These are phyloP conservation scores for Blastocladiella britannica DNA, from an alignment of 192 early-diverging fungal species.

Conservation along the genomic window DNA sequence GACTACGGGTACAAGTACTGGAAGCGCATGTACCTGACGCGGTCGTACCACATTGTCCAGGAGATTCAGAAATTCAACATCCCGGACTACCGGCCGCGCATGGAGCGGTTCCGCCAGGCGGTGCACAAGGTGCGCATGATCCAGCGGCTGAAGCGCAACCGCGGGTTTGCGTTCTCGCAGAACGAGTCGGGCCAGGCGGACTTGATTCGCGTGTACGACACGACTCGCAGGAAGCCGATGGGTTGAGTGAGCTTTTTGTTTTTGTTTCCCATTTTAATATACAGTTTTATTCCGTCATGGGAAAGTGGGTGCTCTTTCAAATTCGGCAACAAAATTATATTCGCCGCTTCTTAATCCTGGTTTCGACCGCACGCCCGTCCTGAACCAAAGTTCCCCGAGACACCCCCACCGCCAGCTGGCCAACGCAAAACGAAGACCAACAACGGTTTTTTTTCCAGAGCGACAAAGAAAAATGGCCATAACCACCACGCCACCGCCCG, in stretches of 20 bases:
- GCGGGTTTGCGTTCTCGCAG: constrained; percentile 96
- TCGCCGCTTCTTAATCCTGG: too few relatives aligned
- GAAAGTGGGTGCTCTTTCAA: too few relatives aligned
- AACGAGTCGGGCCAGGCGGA: constrained; percentile 83
- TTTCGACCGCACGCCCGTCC: too few relatives aligned
- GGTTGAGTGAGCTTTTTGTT: constrained; percentile 11
- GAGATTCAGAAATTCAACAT: constrained; percentile 99
- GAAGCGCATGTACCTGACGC: constrained; percentile 57
- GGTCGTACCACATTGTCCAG: constrained; percentile 87
- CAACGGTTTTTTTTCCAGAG: too few relatives aligned
- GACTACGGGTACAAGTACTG: constrained; percentile 88
- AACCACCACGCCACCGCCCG: too few relatives aligned
- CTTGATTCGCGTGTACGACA: constrained; percentile 57
- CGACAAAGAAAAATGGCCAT: too few relatives aligned
- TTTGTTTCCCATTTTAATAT: not conserved
- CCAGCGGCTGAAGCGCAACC: constrained; percentile 74
- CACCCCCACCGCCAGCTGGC: too few relatives aligned
- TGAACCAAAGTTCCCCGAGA: too few relatives aligned
- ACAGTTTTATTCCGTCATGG: too few relatives aligned
- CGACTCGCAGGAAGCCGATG: constrained; percentile 40
- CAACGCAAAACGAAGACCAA: too few relatives aligned
- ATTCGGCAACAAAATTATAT: too few relatives aligned
- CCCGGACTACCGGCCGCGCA: constrained; percentile 89
- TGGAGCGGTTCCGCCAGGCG: constrained; percentile 96
- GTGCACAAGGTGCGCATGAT: constrained; percentile 91